These are phyloP conservation scores for Geotrichum histeridarum DNA, from an alignment of 1,139 yeast genomes.

Conservation along the genomic window DNA sequence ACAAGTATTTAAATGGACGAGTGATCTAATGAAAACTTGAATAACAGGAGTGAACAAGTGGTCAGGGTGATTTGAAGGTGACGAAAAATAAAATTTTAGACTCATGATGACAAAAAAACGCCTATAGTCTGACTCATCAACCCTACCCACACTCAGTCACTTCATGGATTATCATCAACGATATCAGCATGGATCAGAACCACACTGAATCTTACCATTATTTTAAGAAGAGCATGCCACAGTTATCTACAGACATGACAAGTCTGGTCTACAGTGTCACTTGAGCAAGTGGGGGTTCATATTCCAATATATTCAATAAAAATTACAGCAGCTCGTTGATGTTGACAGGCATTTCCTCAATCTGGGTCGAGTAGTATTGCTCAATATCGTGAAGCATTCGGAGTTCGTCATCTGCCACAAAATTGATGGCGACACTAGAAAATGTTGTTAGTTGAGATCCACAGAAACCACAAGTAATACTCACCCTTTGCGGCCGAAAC, in stretches of 20 bases:
- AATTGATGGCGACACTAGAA: slow-evolving; percentile 88
- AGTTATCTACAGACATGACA: background rate
- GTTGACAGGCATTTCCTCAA: slow-evolving; percentile 96
- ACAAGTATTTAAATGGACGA: too few species aligned
- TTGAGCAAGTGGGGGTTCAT: background rate
- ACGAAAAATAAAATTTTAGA: too few species aligned
- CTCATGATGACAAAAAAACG: too few species aligned
- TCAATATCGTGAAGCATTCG: slow-evolving; percentile 95
- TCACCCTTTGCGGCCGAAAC: slow-evolving; percentile 92
- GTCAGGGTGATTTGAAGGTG: too few species aligned
- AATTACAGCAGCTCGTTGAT: slow-evolving; percentile 61
- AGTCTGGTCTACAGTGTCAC: background rate
- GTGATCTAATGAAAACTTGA: too few species aligned
- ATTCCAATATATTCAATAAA: background rate
- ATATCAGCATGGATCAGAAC: too few species aligned
- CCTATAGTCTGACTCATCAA: too few species aligned
- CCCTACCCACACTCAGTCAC: too few species aligned
- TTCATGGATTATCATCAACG: too few species aligned
- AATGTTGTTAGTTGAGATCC: background rate
- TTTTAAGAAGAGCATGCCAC: background rate
- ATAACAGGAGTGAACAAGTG: too few species aligned
- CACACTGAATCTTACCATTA: too few species aligned
- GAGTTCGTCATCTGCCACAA: slow-evolving; percentile 87
- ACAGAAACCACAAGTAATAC: background rate
- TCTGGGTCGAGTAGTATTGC: slow-evolving; percentile 96